phyloP scores from a whole-genome alignment of 192 early-diverging fungal species.

The Backusella psychrophila region DNA sequence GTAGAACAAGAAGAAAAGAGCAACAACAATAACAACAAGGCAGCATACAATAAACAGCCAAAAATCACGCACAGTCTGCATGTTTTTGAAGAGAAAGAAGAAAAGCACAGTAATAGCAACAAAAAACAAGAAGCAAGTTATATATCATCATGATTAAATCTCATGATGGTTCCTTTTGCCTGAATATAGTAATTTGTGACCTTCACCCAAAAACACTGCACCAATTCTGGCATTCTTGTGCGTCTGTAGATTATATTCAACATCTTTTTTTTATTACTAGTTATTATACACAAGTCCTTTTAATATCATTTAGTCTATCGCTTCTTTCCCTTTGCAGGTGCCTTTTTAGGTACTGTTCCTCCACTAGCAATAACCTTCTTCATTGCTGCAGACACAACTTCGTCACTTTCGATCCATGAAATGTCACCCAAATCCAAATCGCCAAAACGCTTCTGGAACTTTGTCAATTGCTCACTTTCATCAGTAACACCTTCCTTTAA shows the following conservation, averaged over 20 bases:
- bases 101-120: neutral
- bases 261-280: neutral
- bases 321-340: conserved; percentile 27
- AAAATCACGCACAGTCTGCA: conserved; percentile 35
- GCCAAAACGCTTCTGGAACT: conserved; percentile 81
- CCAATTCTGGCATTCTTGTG: neutral
- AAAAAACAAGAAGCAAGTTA: neutral
- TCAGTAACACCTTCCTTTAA: conserved; percentile 59
- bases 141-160: neutral
- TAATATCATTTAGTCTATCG: conserved; percentile 14
- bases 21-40: conserved; percentile 61
- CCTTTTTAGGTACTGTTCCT: conserved; percentile 14
- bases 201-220: neutral
- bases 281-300: conserved; percentile 6
- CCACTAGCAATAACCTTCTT: conserved; percentile 30
- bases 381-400: conserved; percentile 33
- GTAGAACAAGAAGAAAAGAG: conserved; percentile 76
- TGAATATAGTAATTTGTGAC: conserved; percentile 1
- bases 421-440: conserved; percentile 54
- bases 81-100: neutral
- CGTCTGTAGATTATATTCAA: neutral
- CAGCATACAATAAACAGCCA: conserved; percentile 69
- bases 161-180: neutral
- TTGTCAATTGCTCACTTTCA: conserved; percentile 75
- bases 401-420: conserved; percentile 33